Percentiles rank a stretch among this genome's conserved stretches.
Conservation (phyloP, 2,329 filamentous ascomycete genomes). For the Zasmidium angulare region DNA sequence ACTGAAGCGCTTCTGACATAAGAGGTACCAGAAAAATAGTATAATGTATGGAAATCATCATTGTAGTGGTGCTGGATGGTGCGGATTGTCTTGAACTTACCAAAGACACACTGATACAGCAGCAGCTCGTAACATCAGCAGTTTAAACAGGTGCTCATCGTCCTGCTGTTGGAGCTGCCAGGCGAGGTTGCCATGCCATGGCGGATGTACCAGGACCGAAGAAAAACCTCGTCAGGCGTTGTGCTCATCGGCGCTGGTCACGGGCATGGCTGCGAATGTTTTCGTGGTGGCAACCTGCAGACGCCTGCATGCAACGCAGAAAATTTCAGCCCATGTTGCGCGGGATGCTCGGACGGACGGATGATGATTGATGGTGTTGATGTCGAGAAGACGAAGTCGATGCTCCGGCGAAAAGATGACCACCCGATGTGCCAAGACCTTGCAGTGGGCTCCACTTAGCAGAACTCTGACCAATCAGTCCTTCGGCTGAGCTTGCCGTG, state of each 20-base stretch:
- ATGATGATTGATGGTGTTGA: neutral
- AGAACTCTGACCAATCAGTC: no score
- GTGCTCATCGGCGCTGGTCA: no score
- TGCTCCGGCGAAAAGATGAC: no score
- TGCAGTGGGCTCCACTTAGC: no score
- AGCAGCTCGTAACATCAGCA: no score
- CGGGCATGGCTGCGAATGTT: neutral
- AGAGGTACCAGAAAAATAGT: constrained; percentile 92
- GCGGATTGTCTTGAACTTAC: neutral
- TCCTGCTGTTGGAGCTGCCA: no score
- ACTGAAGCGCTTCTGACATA: constrained; percentile 68
- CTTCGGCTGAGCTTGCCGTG: no score
- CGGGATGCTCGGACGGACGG: no score
- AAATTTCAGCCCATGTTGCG: neutral
- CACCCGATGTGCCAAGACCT: no score
- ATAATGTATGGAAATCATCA: constrained; percentile 41
- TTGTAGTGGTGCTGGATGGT: neutral
- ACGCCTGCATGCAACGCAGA: neutral
- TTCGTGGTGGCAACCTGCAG: no score
- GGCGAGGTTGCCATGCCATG: neutral
- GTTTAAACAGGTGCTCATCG: no score
- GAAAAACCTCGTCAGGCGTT: neutral
- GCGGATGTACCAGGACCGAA: neutral
- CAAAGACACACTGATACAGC: neutral
- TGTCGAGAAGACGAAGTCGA: neutral